These are phyloP conservation scores for Rubus parviflorus DNA, from an alignment of 306 rosid species.

Conservation along the genomic window DNA sequence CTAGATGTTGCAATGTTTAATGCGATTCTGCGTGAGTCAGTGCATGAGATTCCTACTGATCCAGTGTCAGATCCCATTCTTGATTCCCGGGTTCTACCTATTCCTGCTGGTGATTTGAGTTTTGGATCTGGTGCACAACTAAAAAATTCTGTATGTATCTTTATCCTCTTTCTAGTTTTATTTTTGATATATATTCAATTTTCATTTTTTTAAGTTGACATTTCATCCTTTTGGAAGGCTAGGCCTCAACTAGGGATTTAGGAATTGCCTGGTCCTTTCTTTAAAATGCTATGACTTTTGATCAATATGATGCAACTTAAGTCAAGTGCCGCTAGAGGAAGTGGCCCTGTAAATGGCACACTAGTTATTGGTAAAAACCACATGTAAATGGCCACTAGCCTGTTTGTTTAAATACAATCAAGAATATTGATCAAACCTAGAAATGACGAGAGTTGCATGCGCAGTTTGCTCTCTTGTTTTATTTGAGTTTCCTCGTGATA, in stretches of 20 bases:
- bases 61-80: constrained; percentile 94
- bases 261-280: background rate
- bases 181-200: background rate
- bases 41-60: constrained; percentile 91
- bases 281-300: background rate
- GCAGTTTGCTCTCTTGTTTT: background rate
- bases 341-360: background rate
- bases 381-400: background rate
- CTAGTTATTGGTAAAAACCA: background rate
- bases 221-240: background rate
- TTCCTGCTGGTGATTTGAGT: constrained; percentile 94
- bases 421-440: background rate
- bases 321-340: background rate
- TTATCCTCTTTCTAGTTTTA: background rate
- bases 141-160: constrained; percentile 74
- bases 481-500: background rate
- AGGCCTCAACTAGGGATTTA: background rate
- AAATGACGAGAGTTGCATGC: background rate
- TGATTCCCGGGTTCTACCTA: constrained; percentile 89
- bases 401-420: background rate
- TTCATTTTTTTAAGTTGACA: constrained; percentile 6
- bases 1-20: constrained; percentile 95
- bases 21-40: constrained; percentile 95
- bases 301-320: background rate
- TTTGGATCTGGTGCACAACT: constrained; percentile 99